Base-by-base conservation (phyloP, 805 yeast genomes). In the Hanseniaspora nectarophila region DNA sequence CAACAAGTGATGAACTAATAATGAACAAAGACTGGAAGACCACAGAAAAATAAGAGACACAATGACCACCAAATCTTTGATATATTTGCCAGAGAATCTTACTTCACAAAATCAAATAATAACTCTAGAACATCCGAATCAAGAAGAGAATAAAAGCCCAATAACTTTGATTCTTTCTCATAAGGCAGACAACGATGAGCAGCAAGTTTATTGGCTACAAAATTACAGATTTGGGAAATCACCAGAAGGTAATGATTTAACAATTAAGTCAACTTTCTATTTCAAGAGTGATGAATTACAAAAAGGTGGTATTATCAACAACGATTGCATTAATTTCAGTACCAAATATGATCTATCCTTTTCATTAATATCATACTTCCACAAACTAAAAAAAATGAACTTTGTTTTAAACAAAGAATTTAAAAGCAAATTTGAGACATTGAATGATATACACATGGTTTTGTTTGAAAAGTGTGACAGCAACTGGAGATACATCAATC, bases 21-120 rank as follows among this genome's bases (percentile, higher is more conserved):
- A n/a, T n/a, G n/a, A n/a, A n/a, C n/a, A n/a, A 35, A 35, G 8
- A 15, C 20, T 5, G 8, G 5, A 32, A 32, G 5, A 32, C 4
- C 16, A 32, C 16, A 4, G 10, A 32, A 4, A 32, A 26, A 5
- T 6, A 26, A 24, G n/a, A 31, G n/a, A n/a, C n/a, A n/a, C n/a
- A 29, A 42, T 42, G 45, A 16, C 34, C 7, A 18, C 33, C 7
- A 61, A 64, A 3, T 46, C 55, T 21, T 70, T 70, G 52, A 73
- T 75, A 4, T 70, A 53, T 49, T 26, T 43, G 8, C 44, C 38
- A 1, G 40, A 16, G 12, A 16, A 16, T 21, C 39, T 50, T 26
- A 52, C 26, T 20, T 55, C 55, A 40, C 54, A 34, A 6, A 39
- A 31, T 33, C 39, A 47, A 40, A 31, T 47, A 16, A 40, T 47